Evolutionary conservation across 1,139 yeast genomes (phyloP), one percentile per base, ranked within the genome.

Genomic region (Yamadazyma dendronema): DNA sequence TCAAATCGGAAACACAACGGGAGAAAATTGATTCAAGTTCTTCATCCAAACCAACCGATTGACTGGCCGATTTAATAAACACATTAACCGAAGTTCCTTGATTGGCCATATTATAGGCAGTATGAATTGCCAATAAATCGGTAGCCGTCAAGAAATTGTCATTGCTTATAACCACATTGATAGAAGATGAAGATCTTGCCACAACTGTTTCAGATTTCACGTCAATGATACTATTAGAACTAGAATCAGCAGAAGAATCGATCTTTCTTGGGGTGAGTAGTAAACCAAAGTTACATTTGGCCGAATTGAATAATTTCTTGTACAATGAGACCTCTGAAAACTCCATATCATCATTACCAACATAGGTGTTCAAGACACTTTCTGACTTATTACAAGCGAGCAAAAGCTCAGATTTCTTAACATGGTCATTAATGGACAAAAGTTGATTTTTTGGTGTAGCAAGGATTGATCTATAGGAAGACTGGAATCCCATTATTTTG

Each of bases 381-480:
- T 42, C 44, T 29, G 59, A 41, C 36, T 53, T 56, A 21, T 53
- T 49, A 28, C 62, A 49, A 0, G 64, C 50, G 15, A 64, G 36
- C 26, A 64, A 47, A 9, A 65, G 54, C 35, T 61, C 54, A 4
- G 59, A 48, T 2, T 49, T 53, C 5, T 57, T 31, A 8, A 65
- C 46, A 41, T 61, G 65, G 34, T 62, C 67, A 42, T 61, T 65
- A 26, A 65, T 54, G 10, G 63, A 43, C 21, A 56, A 48, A 6
- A 60, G 44, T 33, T 59, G 59, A 35, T 62, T 62, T 34, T 53
- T 57, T 31, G 51, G 64, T 2, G 81, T 65, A 1, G 82, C 67
- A 40, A 76, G 69, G 13, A 77, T 62, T 4, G 81, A 73, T 44
- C 69, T 74, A n/a, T 81, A 73, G 6, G 74, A 52, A 50, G 73